Base-by-base conservation (phyloP, 73 alveolate genomes). In the Symbiodinium natans region DNA sequence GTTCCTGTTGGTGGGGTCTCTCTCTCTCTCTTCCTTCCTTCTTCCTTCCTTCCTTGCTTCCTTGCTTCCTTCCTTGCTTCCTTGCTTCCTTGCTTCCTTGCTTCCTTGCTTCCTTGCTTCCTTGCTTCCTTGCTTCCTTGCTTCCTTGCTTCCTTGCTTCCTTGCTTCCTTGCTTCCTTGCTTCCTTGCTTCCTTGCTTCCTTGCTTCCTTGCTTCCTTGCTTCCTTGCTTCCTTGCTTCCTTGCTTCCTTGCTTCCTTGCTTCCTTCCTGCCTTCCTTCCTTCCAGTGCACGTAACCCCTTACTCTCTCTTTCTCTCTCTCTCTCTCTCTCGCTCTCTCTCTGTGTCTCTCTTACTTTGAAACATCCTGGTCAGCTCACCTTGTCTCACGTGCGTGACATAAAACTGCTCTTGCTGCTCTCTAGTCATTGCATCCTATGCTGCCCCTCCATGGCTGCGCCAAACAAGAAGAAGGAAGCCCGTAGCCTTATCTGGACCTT, bases 181-280 rank as follows among this genome's bases (percentile, higher is more conserved):
- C 82, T 68, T 68, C 82, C 82, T 68, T 68, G 40, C 82, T 68
- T 68, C 82, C 82, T 68, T 68, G 40, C 82, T 68, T 68, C 82
- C 38, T 68, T 68, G 40, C 82, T 68, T 68, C 82, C 82, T 68
- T 68, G 40, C 38, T 68, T 68, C 82, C 38, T 68, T 68, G 40
- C 82, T 68, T 68, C 40, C 82, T 68, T 68, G 40, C 82, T 68
- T 68, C 82, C 82, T 68, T 68, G 40, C 82, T 68, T 68, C 82
- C 82, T 68, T 68, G 40, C 38, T 68, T 68, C 82, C 82, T 68
- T 68, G 40, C 82, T 68, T 68, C 82, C 82, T 68, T 68, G 40
- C 38, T 68, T 68, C 82, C 82, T 68, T 68, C 82, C 82, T 21
- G 7, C 82, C 82, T 21, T 68, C 82, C 82, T 68, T 68, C n/a